Evolutionary conservation across 345 rosid genomes (phyloP).

Genomic region (Litchi chinensis): DNA sequence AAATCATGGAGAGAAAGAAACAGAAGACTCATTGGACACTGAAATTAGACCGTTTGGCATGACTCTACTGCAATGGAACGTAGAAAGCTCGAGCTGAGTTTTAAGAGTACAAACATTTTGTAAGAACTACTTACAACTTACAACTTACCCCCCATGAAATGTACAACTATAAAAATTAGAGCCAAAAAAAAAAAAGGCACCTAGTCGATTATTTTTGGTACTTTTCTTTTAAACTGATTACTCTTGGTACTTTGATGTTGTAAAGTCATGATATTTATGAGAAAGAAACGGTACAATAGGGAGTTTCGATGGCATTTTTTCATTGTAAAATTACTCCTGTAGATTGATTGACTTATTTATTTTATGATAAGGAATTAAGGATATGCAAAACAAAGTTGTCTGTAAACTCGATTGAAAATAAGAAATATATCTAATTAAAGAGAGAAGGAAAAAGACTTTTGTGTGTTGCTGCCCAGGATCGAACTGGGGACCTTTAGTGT

Average conservation of each 20-base stretch:
- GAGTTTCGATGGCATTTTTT: neutral
- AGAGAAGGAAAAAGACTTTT: neutral
- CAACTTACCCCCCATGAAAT: neutral
- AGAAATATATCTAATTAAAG: too few relatives aligned
- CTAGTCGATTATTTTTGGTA: neutral
- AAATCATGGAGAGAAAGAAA: neutral
- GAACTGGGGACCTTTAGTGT: slow-evolving; percentile 56
- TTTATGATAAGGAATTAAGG: too few relatives aligned
- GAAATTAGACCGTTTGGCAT: neutral
- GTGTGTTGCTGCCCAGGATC: slow-evolving; percentile 57
- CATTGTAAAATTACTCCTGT: too few relatives aligned
- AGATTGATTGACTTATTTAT: too few relatives aligned
- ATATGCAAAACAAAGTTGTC: too few relatives aligned
- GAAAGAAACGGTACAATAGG: neutral
- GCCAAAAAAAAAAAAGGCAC: neutral
- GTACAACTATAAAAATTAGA: neutral
- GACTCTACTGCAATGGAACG: neutral
- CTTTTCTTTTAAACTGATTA: neutral
- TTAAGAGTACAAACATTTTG: neutral
- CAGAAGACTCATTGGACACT: neutral
- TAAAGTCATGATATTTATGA: neutral
- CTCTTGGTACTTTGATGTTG: neutral
- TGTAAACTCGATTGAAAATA: too few relatives aligned
- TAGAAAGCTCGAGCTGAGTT: neutral
- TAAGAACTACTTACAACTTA: neutral